Base-by-base conservation (phyloP, 176 grass and related monocot genomes). In the Alloteropsis semialata region DNA sequence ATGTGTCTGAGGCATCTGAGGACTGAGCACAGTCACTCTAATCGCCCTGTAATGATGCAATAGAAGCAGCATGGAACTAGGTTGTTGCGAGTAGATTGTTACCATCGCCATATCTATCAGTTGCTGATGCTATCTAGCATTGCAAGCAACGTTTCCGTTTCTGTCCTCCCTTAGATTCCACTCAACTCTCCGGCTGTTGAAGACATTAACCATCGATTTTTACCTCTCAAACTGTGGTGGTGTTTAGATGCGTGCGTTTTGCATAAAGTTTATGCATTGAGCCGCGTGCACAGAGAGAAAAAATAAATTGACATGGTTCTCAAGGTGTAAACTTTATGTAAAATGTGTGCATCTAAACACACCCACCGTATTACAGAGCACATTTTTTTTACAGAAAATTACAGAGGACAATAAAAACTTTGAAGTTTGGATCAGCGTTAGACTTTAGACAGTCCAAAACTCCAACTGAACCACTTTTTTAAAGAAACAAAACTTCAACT, bases 61-160 rank as follows among this genome's bases (percentile, higher is more conserved):
- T 65, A 44, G 41, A 17, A 33, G 19, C 24, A 51, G 56, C 43
- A 30, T 38, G 33, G 5, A 53, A 8, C 42, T 65, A 62, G 44
- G 37, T 1, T 24, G n/a, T 36, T 11, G 37, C 17, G 13, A 89
- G 76, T 81, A 75, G 46, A 75, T 27, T 80, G 69, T 81, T 69
- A 62, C 51, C 42, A 76, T 89, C 70, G 5, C 22, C 44, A 46
- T 3, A 4, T 44, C 42, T 25, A 12, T 7, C 30, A 65, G 42
- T 21, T 79, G 73, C 74, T 88, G 57, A 61, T n/a, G 53, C 33
- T 75, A 50, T 37, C 51, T 65, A 61, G 68, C 69, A 74, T 21
- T 10, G 75, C 33, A 85, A 84, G 82, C 82, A 80, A 89, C 45
- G 44, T 68, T 25, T 42, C 42, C 44, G 72, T 72, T 50, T 57